Evolutionary conservation across 805 yeast species (phyloP), one percentile per base, ranked within the genome.

Genomic region (Saturnispora ahearnii): DNA sequence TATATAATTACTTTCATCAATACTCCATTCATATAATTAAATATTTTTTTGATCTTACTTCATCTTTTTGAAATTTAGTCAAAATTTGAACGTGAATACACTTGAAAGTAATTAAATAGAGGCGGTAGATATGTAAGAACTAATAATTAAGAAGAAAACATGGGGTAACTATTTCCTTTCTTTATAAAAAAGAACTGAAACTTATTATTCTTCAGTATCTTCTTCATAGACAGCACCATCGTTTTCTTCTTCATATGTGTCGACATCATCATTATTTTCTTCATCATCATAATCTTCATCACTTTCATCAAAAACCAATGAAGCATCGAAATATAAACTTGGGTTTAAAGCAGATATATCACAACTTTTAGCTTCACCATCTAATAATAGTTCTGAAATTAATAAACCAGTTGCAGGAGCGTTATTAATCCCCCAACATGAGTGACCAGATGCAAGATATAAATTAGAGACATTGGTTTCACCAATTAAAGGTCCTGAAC

Each of bases 351-450:
- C 85, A 31, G 82, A 74, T 29, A 90, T 78, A 62, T 85, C 87
- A 26, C 96, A 93, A 52, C 87, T 78, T 34, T 67, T 73, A 8
- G 84, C 84, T 55, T 78, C 79, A 11, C 97, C 98, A 46, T 91
- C 97, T 42, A 91, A 65, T 43, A 91, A 65, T 49, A 91, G 60
- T 67, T 91, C 98, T 55, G 96, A 81, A 82, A 91, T 76, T 36
- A 93, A 75, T 61, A 87, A 81, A n/a, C 99, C 99, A 0, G 97
- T 90, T 4, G 86, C 97, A 1, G 97, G 97, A 0, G 96, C 96
- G 66, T 93, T 91, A 69, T 91, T 93, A 55, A 91, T 93, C 22
- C 99, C 99, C 99, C 99, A 91, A 68, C 98, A 93, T 13, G 96
- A 85, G 66, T 91, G 99, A 0, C 98, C 99, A 13, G 91, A 79